Conservation (phyloP, 805 yeast species). For the Pichia heedii region DNA sequence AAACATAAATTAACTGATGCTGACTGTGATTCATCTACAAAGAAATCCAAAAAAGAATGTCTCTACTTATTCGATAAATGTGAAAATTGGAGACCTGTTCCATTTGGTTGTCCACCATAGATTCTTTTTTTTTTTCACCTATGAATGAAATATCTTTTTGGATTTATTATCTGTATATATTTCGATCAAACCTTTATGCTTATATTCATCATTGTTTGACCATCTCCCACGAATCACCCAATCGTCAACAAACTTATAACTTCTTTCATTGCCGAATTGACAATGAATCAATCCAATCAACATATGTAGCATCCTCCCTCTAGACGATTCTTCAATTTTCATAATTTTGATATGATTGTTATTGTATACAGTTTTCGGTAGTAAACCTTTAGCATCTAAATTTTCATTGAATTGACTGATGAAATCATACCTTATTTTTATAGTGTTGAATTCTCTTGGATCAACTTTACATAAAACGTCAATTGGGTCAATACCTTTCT, state of each 20-base stretch:
- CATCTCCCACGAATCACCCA: conserved; percentile 21
- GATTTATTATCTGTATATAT: conserved; percentile 10
- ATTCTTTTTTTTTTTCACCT: not conserved
- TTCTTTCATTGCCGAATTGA: conserved; percentile 16
- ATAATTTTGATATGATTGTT: conserved; percentile 4
- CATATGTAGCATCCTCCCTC: conserved; percentile 17
- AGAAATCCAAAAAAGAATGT: not conserved
- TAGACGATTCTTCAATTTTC: conserved; percentile 13
- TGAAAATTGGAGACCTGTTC: conserved; percentile 41
- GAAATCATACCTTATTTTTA: conserved; percentile 13
- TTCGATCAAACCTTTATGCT: conserved; percentile 22
- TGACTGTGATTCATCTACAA: not conserved
- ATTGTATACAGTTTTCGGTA: not conserved
- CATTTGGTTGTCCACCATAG: conserved; percentile 38
- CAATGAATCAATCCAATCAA: conserved; percentile 21
- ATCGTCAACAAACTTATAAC: conserved; percentile 19
- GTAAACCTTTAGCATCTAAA: conserved; percentile 6
- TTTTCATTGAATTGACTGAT: conserved; percentile 17
- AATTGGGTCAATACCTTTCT: not conserved
- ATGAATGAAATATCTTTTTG: not conserved
- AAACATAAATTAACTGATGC: conserved; percentile 5
- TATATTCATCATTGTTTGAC: conserved; percentile 11
- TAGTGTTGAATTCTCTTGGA: conserved; percentile 3
- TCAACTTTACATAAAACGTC: not conserved
- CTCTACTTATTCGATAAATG: conserved; percentile 25